Base-by-base conservation (phyloP, 2,329 filamentous ascomycete species). In the Didymella arachidicola region DNA sequence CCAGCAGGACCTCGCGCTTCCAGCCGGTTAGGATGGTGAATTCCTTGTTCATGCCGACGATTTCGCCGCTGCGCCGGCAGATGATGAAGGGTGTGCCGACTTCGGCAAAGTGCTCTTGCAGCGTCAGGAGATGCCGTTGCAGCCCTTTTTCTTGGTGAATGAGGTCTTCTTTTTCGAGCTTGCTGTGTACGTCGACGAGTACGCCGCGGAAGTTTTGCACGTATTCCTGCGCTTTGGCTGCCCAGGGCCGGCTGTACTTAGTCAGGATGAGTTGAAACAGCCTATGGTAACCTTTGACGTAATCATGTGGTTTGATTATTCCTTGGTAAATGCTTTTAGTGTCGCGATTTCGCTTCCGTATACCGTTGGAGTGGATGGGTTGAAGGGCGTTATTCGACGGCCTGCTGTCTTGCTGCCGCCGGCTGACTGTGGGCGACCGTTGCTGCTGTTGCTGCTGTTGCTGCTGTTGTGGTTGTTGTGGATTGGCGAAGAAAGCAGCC, bases 141-240 rank as follows among this genome's bases (percentile, higher is more conserved):
- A 98, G 92, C 71, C 91, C 96, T 79, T 96, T 96, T 77, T 99
- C 95, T 90, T 97, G 97, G 76, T 98, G 97, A 22, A 99, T 88
- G 27, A 98, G 82, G 76, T 99, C 95, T 70, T 95, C 89, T 18
- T 89, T 84, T 64, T 92, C 93, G 60, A 98, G 81, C n/a, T 92
- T 93, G 70, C 91, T 91, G 19, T 92, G 96, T 62, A 92, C 96
- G 11, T 93, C 89, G 63, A 98, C 94, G 73, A 99, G 95, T 0
- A 93, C 95, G 1, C 95, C 94, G 7, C 95, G 89, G 67, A 97
- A 96, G 43, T 90, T 92, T 7, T 92, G 90, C 51, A 99, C 84
- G 0, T 93, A 90, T 78, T 93, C 92, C 59, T 92, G 93, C 65
- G 97, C 96, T 57, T 89, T 87, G 25, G 94, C 78, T 0, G 90